Percentiles rank a stretch among this genome's conserved stretches.
Evolutionary conservation across 2,329 filamentous ascomycete species (phyloP).

Genomic region (Ophiocordyceps australis): DNA sequence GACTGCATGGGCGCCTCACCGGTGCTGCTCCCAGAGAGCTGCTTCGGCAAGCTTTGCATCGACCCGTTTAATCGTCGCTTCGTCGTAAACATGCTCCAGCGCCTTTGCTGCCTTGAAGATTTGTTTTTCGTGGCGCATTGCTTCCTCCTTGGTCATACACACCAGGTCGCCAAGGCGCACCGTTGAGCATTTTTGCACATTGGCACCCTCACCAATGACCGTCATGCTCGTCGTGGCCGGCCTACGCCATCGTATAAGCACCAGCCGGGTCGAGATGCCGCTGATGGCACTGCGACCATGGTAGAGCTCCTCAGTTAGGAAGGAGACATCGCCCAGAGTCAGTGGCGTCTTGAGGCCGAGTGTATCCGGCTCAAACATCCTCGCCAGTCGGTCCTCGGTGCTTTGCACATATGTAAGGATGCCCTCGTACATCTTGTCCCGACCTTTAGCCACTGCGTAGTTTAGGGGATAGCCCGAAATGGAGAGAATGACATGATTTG

Average conservation of each 20-base stretch:
- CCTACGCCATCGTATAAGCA: conserved; percentile 63
- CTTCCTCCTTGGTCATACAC: conserved; percentile 88
- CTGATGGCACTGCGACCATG: conserved; percentile 68
- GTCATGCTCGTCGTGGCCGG: conserved; percentile 40
- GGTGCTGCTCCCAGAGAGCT: conserved; percentile 35
- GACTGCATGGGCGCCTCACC: too few relatives aligned
- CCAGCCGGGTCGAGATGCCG: conserved; percentile 61
- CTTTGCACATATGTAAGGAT: conserved; percentile 61
- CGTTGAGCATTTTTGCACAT: conserved; percentile 62
- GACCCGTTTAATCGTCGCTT: conserved; percentile 47
- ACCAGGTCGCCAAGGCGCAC: conserved; percentile 57
- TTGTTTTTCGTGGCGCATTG: conserved; percentile 58
- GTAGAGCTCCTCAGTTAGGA: conserved; percentile 79
- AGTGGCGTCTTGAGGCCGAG: conserved; percentile 66
- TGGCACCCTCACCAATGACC: conserved; percentile 41
- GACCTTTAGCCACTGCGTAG: conserved; percentile 60
- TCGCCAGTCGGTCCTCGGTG: conserved; percentile 58
- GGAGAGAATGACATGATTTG: conserved; percentile 80
- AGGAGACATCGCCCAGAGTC: conserved; percentile 65
- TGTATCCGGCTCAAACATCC: conserved; percentile 13
- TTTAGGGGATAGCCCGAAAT: conserved; percentile 73
- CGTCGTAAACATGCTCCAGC: conserved; percentile 57
- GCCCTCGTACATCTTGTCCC: conserved; percentile 84
- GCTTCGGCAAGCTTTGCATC: conserved; percentile 51
- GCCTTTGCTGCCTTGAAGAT: conserved; percentile 52